phyloP scores from a whole-genome alignment of 129 eudicot species.

The Oenanthe sinensis region DNA sequence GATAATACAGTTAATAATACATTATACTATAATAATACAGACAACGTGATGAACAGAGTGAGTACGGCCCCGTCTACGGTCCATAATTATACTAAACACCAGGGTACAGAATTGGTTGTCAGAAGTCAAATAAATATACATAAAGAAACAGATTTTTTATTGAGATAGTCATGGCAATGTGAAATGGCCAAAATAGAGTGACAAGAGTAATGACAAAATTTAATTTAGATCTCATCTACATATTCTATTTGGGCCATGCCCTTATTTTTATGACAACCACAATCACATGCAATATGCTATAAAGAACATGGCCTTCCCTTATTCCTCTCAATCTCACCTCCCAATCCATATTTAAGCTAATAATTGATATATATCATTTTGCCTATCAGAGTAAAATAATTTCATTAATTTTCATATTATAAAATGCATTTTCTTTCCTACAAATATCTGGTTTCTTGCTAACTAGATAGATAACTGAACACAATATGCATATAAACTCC shows the following conservation, averaged over 20 bases:
- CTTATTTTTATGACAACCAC: neutral
- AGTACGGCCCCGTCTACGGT: neutral
- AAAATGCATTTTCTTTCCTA: neutral
- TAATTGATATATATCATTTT: neutral
- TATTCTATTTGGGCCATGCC: conserved; percentile 6
- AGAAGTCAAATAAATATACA: neutral
- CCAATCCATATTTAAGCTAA: neutral
- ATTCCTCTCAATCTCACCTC: neutral
- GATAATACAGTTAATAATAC: neutral
- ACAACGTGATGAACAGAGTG: neutral
- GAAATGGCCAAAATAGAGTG: neutral
- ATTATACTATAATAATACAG: neutral
- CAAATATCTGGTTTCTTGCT: neutral
- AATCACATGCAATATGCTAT: neutral
- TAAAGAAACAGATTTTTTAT: neutral
- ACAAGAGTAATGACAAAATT: conserved; percentile 8
- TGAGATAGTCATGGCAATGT: neutral
- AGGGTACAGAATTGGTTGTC: neutral
- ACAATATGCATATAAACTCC: neutral
- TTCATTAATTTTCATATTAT: neutral
- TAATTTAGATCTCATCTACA: conserved; percentile 3
- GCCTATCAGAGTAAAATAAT: neutral
- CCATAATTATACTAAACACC: neutral
- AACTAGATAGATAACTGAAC: neutral
- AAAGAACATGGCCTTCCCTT: conserved; percentile 2